Evolutionary conservation across 140 eudicot species (phyloP), one percentile per base, ranked within the genome.

Genomic region (Oenanthe javanica): DNA sequence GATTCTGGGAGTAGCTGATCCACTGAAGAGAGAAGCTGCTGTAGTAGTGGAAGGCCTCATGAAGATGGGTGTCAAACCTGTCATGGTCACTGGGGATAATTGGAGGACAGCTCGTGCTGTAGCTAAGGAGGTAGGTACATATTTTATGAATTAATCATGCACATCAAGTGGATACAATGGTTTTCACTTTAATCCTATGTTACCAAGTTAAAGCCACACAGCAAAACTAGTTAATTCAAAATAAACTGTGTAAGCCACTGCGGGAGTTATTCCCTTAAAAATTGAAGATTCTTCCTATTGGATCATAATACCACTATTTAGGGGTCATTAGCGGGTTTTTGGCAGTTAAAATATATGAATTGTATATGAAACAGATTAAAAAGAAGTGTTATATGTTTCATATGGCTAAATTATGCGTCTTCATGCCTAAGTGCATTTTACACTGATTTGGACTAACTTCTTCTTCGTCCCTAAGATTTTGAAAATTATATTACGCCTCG

Each of bases 41-140:
- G 90, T 96, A 70, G 98, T 93, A 73, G 84, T 95, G 36, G 97
- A 96, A 80, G 98, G 99, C 63, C 99, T 96, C 63, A 82, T 61
- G 79, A 96, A 93, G 83, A 96, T 96, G 98, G 99, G 98, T 27
- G 87, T 96, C 21, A 76, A 31, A 42, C 97, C 98, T 3, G 88
- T 96, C 66, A 96, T 93, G 99, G 99, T 96, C 76, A 96, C 99
- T 4, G 99, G 99, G 85, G 99, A 96, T 86, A 96, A 96, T 75
- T 85, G 97, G 97, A 89, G 99, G 84, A 95, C 99, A 0, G 99
- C 99, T 79, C 82, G 80, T 69, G 97, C 99, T 79, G 99, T 93
- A 36, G 99, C 98, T 23, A 93, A 87, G 55, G 99, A 96, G 98
- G 99, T 96, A 55, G 50, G 83, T 59, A 19, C 67, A n/a, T 36